Conservation (phyloP, 768 basidiomycete species). For the Leucocoprinus leucothites region DNA sequence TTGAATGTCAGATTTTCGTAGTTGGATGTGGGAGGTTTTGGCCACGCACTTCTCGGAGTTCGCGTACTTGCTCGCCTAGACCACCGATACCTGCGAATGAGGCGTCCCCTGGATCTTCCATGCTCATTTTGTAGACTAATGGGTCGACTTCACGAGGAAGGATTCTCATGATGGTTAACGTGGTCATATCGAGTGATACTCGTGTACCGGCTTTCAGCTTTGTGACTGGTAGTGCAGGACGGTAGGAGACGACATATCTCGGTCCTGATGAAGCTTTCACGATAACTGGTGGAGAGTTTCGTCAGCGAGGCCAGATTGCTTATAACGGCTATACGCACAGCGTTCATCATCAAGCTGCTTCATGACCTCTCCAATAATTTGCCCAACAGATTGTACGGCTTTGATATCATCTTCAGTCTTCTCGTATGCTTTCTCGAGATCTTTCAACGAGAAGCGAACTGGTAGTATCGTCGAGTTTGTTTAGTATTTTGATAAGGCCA, state of each 20-base stretch:
- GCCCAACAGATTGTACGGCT: slow-evolving; percentile 96
- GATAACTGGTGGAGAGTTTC: slow-evolving; percentile 60
- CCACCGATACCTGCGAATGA: slow-evolving; percentile 98
- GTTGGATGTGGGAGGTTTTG: too few species aligned
- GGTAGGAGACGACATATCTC: slow-evolving; percentile 96
- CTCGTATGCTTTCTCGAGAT: slow-evolving; percentile 83
- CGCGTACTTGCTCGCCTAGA: slow-evolving; percentile 92
- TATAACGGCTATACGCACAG: slow-evolving; percentile 52
- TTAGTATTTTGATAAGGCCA: neutral
- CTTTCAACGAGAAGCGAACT: slow-evolving; percentile 92
- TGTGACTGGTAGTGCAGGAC: slow-evolving; percentile 84
- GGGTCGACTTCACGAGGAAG: slow-evolving; percentile 97
- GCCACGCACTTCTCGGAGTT: slow-evolving; percentile 80
- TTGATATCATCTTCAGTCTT: slow-evolving; percentile 99
- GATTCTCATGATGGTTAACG: slow-evolving; percentile 97
- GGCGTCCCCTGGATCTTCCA: slow-evolving; percentile 95
- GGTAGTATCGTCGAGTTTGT: neutral
- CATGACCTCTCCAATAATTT: slow-evolving; percentile 99
- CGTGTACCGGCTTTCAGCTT: slow-evolving; percentile 94
- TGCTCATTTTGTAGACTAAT: slow-evolving; percentile 98
- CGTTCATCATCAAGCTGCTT: slow-evolving; percentile 97
- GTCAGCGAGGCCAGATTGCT: neutral
- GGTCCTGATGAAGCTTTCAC: slow-evolving; percentile 99
- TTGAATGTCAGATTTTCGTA: too few species aligned
- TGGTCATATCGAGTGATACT: slow-evolving; percentile 99